A percentile compares a stretch with the other conserved stretches of the same genome.
phyloP scores from a whole-genome alignment of 306 rosid genomes.

The Malus orientalis region DNA sequence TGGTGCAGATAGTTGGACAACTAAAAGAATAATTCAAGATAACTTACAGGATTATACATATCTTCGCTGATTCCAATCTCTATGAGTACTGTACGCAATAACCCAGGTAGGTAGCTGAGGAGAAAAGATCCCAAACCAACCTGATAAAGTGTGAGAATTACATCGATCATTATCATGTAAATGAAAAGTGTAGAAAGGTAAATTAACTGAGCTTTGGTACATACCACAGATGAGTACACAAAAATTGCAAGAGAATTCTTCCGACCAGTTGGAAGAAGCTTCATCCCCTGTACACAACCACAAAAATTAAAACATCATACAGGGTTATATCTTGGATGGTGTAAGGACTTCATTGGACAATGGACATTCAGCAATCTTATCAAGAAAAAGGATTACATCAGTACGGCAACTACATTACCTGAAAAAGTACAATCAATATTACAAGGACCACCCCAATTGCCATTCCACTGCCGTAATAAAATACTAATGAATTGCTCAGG shows the following conservation, averaged over 20 bases:
- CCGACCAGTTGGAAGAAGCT: conserved; percentile 93
- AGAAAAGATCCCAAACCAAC: conserved; percentile 74
- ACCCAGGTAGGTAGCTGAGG: conserved; percentile 64
- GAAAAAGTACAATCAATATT: conserved; percentile 75
- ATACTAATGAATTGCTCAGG: conserved; percentile 63
- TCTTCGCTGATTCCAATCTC: conserved; percentile 81
- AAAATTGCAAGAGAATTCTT: conserved; percentile 71
- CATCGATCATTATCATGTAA: conserved; percentile 12
- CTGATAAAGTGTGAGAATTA: conserved; percentile 33
- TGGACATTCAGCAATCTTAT: background rate
- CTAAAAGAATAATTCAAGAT: conserved; percentile 26
- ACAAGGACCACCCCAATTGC: conserved; percentile 72
- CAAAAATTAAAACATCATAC: conserved; percentile 6
- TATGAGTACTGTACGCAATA: conserved; percentile 45
- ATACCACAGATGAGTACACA: conserved; percentile 65
- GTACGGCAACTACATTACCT: conserved; percentile 42
- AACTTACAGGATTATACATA: conserved; percentile 95
- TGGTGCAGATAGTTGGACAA: conserved; percentile 13
- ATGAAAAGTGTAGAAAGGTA: background rate
- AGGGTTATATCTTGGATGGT: background rate
- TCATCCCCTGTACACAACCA: conserved; percentile 72
- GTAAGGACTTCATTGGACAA: background rate
- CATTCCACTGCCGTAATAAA: conserved; percentile 83
- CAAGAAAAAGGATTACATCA: background rate
- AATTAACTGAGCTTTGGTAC: conserved; percentile 28